Base-by-base conservation (phyloP, 139 green algal genomes). In the Deuterostichococcus epilithicus region DNA sequence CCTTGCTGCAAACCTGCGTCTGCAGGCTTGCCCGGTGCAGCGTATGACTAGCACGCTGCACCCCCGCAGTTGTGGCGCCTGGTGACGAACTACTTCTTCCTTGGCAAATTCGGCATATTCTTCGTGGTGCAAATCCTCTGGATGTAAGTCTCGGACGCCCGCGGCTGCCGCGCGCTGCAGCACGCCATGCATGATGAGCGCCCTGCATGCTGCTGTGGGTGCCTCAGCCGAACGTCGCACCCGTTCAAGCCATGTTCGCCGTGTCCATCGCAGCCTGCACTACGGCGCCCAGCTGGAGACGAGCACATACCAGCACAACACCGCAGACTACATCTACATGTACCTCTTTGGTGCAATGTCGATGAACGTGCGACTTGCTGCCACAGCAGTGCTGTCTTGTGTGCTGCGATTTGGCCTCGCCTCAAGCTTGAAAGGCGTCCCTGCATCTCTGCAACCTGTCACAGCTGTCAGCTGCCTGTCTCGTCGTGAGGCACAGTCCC, bases 61-160 rank as follows among this genome's bases (percentile, higher is more conserved):
- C 45, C 18, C 15, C 15, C 2, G 36, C 87, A 92, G 89, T 60
- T 94, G n/a, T 92, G 88, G 88, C 66, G 88, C 0, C 76, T 89
- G 28, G 5, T 91, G 6, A 85, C 89, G 36, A 80, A 73, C 34
- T 93, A 86, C 60, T 45, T 83, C 28, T 90, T 92, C 75, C 25
- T 91, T 1, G 88, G 83, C 1, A 42, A 35, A 8, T 82, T 84
- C 30, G 72, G 68, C 44, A 74, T 90, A 20, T 26, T 22, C 3
- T 86, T 82, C 72, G 60, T 90, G 22, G 79, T 90, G 33, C 42
- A 80, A 33, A 66, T 90, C 5, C 36, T 90, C 32, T 90, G 83
- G 84, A 72, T 90, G 82, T 87, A 32, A 87, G 79, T 78, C 28
- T 59, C 5, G 34, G 23, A 39, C 60, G 10, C n/a, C 10, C n/a